A percentile compares a stretch with the other conserved stretches of the same genome.
phyloP scores from a whole-genome alignment of 441 rosid species.

The Adansonia grandidieri region DNA sequence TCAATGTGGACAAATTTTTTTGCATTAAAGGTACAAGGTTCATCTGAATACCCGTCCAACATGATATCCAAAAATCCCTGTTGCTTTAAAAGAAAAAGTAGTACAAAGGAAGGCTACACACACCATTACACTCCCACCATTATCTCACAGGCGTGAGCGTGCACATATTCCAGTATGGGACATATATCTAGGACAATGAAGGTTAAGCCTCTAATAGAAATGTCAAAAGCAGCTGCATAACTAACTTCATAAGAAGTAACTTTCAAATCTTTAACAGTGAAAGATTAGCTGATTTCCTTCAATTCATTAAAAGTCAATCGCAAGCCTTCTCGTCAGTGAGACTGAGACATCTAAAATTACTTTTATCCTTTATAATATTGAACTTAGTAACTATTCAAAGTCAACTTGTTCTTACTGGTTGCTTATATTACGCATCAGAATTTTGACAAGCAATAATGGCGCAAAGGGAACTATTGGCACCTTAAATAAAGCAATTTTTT shows the following conservation, averaged over 20 bases:
- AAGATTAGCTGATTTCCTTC: not conserved
- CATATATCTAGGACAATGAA: not conserved
- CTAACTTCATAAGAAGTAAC: not conserved
- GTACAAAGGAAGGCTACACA: not conserved
- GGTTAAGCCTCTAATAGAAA: not conserved
- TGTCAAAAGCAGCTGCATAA: not conserved
- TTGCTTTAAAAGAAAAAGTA: not conserved
- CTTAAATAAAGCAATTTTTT: not conserved
- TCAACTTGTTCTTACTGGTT: not conserved
- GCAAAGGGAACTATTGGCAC: not conserved
- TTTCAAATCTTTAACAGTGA: constrained; percentile 1
- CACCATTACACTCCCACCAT: not conserved
- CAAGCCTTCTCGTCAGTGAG: not conserved
- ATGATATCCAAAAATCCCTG: not conserved
- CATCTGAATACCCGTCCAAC: not conserved
- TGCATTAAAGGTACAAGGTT: not conserved
- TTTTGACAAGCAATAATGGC: not conserved
- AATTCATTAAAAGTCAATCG: not conserved
- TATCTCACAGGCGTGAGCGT: not conserved
- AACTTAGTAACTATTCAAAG: not conserved
- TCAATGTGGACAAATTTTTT: not conserved
- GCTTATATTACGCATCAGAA: constrained; percentile 4
- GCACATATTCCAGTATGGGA: not conserved
- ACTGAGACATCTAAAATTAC: not conserved
- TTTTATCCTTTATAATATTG: not conserved